Conservation (phyloP, 2,329 filamentous ascomycete genomes). For the Neonectria ditissima region DNA sequence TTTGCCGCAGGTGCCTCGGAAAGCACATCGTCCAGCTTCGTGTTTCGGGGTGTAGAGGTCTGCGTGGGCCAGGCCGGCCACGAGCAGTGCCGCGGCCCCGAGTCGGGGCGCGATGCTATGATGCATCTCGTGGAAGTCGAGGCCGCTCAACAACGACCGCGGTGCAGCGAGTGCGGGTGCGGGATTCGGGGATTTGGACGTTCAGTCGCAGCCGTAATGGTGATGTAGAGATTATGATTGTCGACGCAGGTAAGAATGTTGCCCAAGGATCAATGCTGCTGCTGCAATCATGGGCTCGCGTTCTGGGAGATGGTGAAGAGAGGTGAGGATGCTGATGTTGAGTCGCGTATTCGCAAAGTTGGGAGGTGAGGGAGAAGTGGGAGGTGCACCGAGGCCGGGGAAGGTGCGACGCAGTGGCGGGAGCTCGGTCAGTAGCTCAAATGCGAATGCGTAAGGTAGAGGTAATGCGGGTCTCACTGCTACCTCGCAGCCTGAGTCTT, state of each 20-base stretch:
- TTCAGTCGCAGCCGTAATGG: slow-evolving; percentile 19
- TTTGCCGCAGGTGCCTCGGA: slow-evolving; percentile 91
- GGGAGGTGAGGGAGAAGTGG: slow-evolving; percentile 14
- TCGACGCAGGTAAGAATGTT: slow-evolving; percentile 30
- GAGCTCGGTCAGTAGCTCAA: slow-evolving; percentile 31
- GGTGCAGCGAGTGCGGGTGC: slow-evolving; percentile 29
- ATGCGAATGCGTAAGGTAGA: neutral
- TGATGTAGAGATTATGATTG: slow-evolving; percentile 23
- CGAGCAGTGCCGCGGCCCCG: slow-evolving; percentile 48
- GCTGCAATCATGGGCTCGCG: neutral
- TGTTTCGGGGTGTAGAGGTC: slow-evolving; percentile 70
- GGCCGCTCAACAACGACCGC: slow-evolving; percentile 33
- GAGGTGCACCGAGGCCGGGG: slow-evolving; percentile 24
- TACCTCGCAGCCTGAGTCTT: neutral
- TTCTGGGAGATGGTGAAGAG: neutral
- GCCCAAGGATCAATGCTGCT: slow-evolving; percentile 10
- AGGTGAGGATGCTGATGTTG: slow-evolving; percentile 11
- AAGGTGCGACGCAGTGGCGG: slow-evolving; percentile 32
- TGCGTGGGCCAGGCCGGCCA: slow-evolving; percentile 43
- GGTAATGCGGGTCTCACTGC: neutral
- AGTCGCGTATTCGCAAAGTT: slow-evolving; percentile 9
- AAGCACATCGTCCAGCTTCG: slow-evolving; percentile 88
- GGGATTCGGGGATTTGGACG: slow-evolving; percentile 29
- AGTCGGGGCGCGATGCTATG: slow-evolving; percentile 47
- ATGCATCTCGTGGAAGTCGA: slow-evolving; percentile 47